phyloP scores from a whole-genome alignment of 306 rosid genomes.

The Vachellia collinsii region DNA sequence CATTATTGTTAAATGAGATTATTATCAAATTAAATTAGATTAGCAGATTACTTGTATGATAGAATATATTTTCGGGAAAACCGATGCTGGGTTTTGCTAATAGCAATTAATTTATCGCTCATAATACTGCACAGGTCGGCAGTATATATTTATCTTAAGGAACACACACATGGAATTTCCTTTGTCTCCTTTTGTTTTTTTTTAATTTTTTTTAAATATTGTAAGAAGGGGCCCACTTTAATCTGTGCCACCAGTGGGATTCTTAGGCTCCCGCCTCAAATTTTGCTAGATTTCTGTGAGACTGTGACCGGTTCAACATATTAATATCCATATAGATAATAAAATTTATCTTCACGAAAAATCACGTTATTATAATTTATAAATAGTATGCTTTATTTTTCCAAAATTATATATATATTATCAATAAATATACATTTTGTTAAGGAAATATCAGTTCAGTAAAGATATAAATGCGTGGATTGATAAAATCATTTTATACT shows the following conservation, averaged over 20 bases:
- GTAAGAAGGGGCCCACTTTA: background rate
- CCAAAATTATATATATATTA: too few species aligned
- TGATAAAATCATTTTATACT: too few species aligned
- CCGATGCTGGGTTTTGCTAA: slow-evolving; percentile 39
- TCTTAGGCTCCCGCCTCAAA: slow-evolving; percentile 22
- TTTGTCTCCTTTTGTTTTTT: slow-evolving; percentile 33
- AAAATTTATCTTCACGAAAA: too few species aligned
- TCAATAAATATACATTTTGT: too few species aligned
- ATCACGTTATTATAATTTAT: too few species aligned
- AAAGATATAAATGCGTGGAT: too few species aligned
- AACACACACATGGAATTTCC: slow-evolving; percentile 40
- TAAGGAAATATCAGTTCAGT: too few species aligned
- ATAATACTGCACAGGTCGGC: slow-evolving; percentile 48
- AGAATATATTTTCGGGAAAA: slow-evolving; percentile 42
- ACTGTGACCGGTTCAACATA: background rate
- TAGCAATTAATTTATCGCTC: slow-evolving; percentile 23
- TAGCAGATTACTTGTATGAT: too few species aligned
- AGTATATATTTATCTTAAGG: slow-evolving; percentile 10
- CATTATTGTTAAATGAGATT: too few species aligned
- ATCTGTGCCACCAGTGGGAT: slow-evolving; percentile 41
- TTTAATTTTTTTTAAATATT: background rate
- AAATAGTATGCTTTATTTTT: too few species aligned
- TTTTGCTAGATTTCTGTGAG: background rate
- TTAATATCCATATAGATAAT: background rate
- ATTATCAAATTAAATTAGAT: too few species aligned